Base-by-base conservation (phyloP, 2,329 filamentous ascomycete species). In the Hyphodiscus sp. region DNA sequence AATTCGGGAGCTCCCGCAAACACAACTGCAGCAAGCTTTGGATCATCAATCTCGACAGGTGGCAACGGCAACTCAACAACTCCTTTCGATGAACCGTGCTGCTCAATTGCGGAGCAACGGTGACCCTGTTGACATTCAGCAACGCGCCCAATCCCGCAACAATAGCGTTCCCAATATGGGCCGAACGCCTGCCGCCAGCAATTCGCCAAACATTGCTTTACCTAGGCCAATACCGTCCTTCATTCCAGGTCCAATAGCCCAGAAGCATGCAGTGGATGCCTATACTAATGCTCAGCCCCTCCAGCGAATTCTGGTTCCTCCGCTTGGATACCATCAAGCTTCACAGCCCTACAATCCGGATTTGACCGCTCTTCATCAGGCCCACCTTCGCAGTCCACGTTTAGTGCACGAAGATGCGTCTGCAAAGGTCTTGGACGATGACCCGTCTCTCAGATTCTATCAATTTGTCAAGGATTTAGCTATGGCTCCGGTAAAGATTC, bases 401-500 rank as follows among this genome's bases (percentile, higher is more conserved):
- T 70, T 79, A 19, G 50, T 62, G 16, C 49, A 62, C 16, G 47
- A 53, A 18, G 55, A 55, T 43, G 2, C 49, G 30, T n/a, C 51
- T 46, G 19, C 51, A 26, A 63, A 63, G 41, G 61, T 71, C 11
- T 26, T 67, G 18, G 53, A 63, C 30, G 52, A 57, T 4, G 59
- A 59, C 7, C 29, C 63, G 18, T 44, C 51, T 11, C 61, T 57
- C 4, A 67, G 53, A 58, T 65, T 49, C 49, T 88, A 86, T 62
- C 81, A 85, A 57, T 78, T 75, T 47, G 69, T 87, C 18, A 75
- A 75, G 55, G 68, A 66, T 0, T 79, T 85, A 52, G 70, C 73
- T 1, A 62, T 80, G 7, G 58, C 61, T 1, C 85, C 85, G 0
- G 64, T 50, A 1, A 60, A 58, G 33, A 54, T 69, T 5, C 47